Base-by-base conservation (phyloP, 208 protist genomes). In the Trypanosoma rangeli region DNA sequence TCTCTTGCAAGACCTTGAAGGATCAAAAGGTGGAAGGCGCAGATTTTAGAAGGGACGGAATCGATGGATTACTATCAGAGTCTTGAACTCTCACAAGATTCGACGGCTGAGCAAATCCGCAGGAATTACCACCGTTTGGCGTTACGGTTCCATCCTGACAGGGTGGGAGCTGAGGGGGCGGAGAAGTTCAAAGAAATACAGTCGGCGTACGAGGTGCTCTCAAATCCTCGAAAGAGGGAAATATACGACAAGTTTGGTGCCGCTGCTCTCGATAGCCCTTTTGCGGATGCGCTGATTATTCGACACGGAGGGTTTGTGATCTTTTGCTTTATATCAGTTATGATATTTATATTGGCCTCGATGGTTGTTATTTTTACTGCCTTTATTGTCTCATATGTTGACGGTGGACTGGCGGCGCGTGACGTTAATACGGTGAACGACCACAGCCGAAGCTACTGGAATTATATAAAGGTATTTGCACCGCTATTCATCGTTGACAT, bases 171-270 rank as follows among this genome's bases (percentile, higher is more conserved):
- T 3, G 62, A 66, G 20, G 63, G 73, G 13, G 60, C 58, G 35
- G 76, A 80, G 24, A 80, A 64, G 50, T 86, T 89, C 50, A 71
- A 84, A 16, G 56, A 80, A 54, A 89, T 98, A 53, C 82, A 76
- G 39, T 46, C 76, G 22, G 97, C 97, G 7, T 98, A 98, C 73
- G 94, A 98, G 52, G 79, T 98, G 5, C 82, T 99, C 5, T 82
- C 55, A 24, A 89, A 98, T 42, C 35, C 56, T 15, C n/a, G 82
- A 46, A 87, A 87, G 69, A 68, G 79, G 18, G 33, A 46, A 5
- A 81, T 89, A 35, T 94, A 94, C 64, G 88, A 94, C 59, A 20
- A 37, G 13, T 93, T 87, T 39, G 87, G 87, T 9, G 83, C 78
- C 39, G 80, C 74, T 0, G 83, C 83, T 26, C 64, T 88, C 52